Evolutionary conservation across 2,329 filamentous ascomycete species (phyloP), one percentile per base, ranked within the genome.

Genomic region (Xylariaceae sp.): DNA sequence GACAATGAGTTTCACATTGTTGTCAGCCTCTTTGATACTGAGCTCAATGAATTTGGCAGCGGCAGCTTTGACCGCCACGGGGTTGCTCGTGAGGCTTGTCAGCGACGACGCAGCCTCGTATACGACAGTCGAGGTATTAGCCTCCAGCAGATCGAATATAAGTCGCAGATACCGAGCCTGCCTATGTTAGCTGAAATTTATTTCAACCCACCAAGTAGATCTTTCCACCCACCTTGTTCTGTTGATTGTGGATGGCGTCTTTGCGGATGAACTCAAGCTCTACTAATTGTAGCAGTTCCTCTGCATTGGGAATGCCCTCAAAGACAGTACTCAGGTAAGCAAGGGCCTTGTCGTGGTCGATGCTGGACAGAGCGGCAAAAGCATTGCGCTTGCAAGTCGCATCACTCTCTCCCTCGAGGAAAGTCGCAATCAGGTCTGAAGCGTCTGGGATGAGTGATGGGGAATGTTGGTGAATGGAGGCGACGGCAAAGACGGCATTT

Each of bases 1-100:
- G 14, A 98, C 92, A 53, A 98, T 98, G 31, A 98, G 81, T 69
- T 98, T 98, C 49, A 98, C 92, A 59, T 98, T 98, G 71, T 98
- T 98, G 63, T 98, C 92, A 1, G 92, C 83, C 66, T 97, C 92
- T 67, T 94, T 95, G 61, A 98, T 96, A 60, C 85, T 88, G 7
- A 98, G 73, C 64, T 98, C 92, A 49, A 97, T 95, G 61, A 98
- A 92, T 60, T 98, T 98, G 53, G 80, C 78, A 11, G 92, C 92
- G 8, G 92, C 92, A 17, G 92, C 92, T 68, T 97, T 98, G 43
- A 98, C 90, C 13, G 92, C 92, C 9, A 98, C 92, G 1, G 92
- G 90, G 66, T 98, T 98, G 64, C 79, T 94, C 14, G 92, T 98
- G 37, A 98, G 76, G 1, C 89, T 83, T 5, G 90, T 97, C 40